Conservation (phyloP, 371 early-diverging fungal genomes). For the Blakeslea trispora region DNA sequence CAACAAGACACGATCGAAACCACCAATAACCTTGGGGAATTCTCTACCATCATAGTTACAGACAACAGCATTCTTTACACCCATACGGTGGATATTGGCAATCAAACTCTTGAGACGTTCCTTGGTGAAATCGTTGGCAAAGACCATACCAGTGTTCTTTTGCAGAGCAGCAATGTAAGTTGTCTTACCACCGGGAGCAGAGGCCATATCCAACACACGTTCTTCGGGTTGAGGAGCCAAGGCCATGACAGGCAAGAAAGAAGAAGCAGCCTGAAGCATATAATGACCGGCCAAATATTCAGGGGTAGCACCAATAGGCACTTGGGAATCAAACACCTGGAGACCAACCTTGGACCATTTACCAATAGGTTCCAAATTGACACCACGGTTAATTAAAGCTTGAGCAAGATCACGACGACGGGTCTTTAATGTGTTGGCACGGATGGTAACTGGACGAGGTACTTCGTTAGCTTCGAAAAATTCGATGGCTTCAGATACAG, state of each 20-base stretch:
- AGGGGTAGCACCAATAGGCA: conserved; percentile 97
- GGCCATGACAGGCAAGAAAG: conserved; percentile 98
- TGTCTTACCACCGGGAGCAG: conserved; percentile 99
- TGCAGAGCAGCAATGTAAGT: conserved; percentile 95
- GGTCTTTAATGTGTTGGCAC: conserved; percentile 96
- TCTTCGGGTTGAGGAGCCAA: conserved; percentile 94
- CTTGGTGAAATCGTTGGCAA: conserved; percentile 97
- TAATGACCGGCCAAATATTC: conserved; percentile 99
- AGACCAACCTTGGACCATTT: conserved; percentile 93
- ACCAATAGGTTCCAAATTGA: conserved; percentile 97
- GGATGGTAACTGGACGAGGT: conserved; percentile 95
- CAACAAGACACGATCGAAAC: conserved; percentile 96
- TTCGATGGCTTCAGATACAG: conserved; percentile 90
- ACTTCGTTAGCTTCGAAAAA: conserved; percentile 99
- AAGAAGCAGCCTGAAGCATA: conserved; percentile 98
- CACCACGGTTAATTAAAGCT: conserved; percentile 94
- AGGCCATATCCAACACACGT: conserved; percentile 98
- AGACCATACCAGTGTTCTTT: conserved; percentile 98
- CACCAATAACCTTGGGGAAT: conserved; percentile 94
- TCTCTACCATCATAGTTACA: conserved; percentile 97
- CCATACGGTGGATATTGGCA: conserved; percentile 96
- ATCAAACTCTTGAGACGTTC: conserved; percentile 90
- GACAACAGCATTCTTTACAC: conserved; percentile 94
- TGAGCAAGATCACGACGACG: conserved; percentile 95
- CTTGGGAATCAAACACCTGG: conserved; percentile 89